Base-by-base conservation (phyloP, 1,284 basidiomycete genomes). In the Rhodotorula sp. region DNA sequence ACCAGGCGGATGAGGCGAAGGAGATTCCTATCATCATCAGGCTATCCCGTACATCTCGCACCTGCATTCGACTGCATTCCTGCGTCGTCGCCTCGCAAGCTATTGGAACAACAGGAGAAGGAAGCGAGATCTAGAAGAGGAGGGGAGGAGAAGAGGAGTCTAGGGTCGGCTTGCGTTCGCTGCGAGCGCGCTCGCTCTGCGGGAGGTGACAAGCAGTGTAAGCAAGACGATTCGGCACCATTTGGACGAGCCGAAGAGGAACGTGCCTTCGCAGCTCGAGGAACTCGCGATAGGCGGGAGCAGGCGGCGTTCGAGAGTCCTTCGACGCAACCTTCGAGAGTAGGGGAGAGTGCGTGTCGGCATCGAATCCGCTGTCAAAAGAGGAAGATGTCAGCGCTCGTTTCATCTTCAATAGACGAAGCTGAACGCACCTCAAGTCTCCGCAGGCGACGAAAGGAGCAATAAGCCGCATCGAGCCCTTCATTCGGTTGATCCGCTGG, bases 381-480 rank as follows among this genome's bases (percentile, higher is more conserved):
- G 24, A 1, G 5, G 18, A 53, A 53, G 24, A 28, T 31, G 22
- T 48, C 15, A 30, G 44, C 31, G 28, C 40, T 5, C 2, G 52
- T 6, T 15, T 30, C 20, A 11, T 8, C 20, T 5, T 13, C 31
- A 13, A 50, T 9, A 20, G n/a, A 37, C 26, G 24, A 26, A 46
- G 26, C 31, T 47, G 24, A 5, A 7, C 56, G 48, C 62, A 76
- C 76, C 76, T 78, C 30, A 79, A 62, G 54, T 79, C 78, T 28
- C 78, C 78, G 60, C 77, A 78, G 2, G 77, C 76, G 15, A 78
- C 78, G 44, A 79, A 79, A 20, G 76, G 77, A 24, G 77, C 73
- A 55, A 79, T 77, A 51, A 71, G 62, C 11, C 72, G 60, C 67
- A 78, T 73, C 68, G 52, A 64, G 50, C 64, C 67, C 20, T 44